Conservation (phyloP, 345 rosid species). For the Gossypium thurberi region DNA sequence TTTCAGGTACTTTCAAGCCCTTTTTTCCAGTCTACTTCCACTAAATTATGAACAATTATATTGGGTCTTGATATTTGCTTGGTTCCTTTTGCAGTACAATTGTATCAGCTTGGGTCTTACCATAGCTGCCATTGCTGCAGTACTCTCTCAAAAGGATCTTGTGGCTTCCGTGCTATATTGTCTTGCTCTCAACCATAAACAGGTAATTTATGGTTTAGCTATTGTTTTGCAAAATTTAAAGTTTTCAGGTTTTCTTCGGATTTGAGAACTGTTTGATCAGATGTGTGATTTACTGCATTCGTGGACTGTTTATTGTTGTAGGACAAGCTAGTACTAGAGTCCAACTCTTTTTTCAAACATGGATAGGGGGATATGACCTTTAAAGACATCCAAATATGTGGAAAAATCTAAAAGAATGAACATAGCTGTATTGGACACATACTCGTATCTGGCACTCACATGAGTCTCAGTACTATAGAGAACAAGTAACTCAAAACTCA, state of each 20-base stretch:
- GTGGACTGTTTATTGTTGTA: not conserved
- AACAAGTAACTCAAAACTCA: too few species aligned
- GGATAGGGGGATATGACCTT: too few species aligned
- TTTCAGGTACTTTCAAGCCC: conserved; percentile 62
- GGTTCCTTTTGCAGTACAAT: conserved; percentile 56
- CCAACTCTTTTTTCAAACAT: too few species aligned
- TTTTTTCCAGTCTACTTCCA: not conserved
- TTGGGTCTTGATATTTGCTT: conserved; percentile 14
- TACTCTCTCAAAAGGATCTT: conserved; percentile 56
- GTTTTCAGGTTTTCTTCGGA: not conserved
- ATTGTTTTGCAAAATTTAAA: not conserved
- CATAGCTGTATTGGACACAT: too few species aligned
- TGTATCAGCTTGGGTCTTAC: conserved; percentile 94
- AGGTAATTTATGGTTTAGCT: conserved; percentile 37
- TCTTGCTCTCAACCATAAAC: conserved; percentile 91
- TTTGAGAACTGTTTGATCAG: not conserved
- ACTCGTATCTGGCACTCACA: too few species aligned
- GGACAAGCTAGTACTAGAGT: too few species aligned
- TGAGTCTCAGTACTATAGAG: too few species aligned
- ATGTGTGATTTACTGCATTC: not conserved
- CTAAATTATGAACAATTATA: conserved; percentile 3
- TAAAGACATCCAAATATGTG: too few species aligned
- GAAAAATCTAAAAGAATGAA: too few species aligned
- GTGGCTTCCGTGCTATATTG: conserved; percentile 58
- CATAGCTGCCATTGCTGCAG: conserved; percentile 72